phyloP scores from a whole-genome alignment of 768 basidiomycete genomes.

The Mycena floridula region DNA sequence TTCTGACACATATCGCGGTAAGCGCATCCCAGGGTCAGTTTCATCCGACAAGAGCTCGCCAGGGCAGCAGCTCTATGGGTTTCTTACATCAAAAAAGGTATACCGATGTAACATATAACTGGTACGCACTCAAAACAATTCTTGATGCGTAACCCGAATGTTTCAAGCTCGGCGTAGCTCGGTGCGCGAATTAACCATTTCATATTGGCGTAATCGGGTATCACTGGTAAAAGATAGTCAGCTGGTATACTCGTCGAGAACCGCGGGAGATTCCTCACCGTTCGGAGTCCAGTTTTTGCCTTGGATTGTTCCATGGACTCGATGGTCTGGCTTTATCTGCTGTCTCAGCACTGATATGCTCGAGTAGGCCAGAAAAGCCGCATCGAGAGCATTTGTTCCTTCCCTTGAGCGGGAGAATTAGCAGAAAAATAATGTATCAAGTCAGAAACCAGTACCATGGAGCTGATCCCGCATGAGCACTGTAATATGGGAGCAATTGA shows the following conservation, averaged over 20 bases:
- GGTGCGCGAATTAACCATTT: conserved; percentile 68
- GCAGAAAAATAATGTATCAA: not conserved
- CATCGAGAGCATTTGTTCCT: conserved; percentile 82
- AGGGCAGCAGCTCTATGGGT: conserved; percentile 55
- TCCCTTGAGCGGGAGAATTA: conserved; percentile 39
- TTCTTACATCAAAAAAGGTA: no score
- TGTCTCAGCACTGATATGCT: conserved; percentile 77
- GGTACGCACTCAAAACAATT: conserved; percentile 64
- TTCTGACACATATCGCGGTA: conserved; percentile 62
- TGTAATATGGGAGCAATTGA: conserved; percentile 18
- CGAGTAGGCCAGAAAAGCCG: conserved; percentile 80
- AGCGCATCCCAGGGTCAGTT: conserved; percentile 31
- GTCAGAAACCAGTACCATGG: conserved; percentile 48
- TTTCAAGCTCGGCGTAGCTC: conserved; percentile 46
- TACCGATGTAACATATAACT: conserved; percentile 7
- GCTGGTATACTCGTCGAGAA: no score
- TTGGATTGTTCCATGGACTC: conserved; percentile 72
- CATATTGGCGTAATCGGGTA: conserved; percentile 79
- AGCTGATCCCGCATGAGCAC: conserved; percentile 73
- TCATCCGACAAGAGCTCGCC: conserved; percentile 53
- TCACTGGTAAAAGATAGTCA: conserved; percentile 44
- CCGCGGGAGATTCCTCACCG: conserved; percentile 35
- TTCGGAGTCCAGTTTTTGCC: conserved; percentile 67
- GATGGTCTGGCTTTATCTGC: conserved; percentile 78
- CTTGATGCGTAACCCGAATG: conserved; percentile 51